Evolutionary conservation across 2,329 filamentous ascomycete species (phyloP).

Genomic region (Leptographium radiaticola): DNA sequence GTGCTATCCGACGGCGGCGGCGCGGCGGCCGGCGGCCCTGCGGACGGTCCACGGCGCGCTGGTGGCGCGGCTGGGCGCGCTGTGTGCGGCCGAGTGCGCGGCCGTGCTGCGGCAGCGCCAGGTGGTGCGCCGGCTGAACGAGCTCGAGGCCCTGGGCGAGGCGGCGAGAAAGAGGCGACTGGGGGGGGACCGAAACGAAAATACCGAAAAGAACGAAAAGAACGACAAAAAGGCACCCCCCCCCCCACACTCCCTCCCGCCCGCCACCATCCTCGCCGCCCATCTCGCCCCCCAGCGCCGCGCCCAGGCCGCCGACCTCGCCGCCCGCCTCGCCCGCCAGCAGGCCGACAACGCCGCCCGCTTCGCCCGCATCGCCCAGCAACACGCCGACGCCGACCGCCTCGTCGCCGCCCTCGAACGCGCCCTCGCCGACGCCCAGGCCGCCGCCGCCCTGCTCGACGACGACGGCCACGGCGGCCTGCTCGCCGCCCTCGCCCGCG

Average conservation of each 20-base stretch:
- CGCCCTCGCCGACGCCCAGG: constrained; percentile 39
- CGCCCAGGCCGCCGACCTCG: constrained; percentile 41
- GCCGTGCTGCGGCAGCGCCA: constrained; percentile 35
- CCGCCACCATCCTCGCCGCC: constrained; percentile 36
- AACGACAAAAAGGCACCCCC: constrained; percentile 17
- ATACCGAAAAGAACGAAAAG: background rate
- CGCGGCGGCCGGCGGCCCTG: constrained; percentile 35
- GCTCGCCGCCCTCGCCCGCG: constrained; percentile 33
- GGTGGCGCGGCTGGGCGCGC: constrained; percentile 38
- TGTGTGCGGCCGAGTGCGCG: constrained; percentile 47
- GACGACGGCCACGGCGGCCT: constrained; percentile 13
- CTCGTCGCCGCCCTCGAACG: constrained; percentile 37
- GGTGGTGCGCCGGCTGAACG: constrained; percentile 45
- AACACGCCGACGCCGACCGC: constrained; percentile 40
- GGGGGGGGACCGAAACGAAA: background rate
- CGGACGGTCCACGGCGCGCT: constrained; percentile 44
- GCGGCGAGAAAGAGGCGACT: constrained; percentile 24
- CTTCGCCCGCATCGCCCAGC: constrained; percentile 34
- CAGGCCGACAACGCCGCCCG: constrained; percentile 42
- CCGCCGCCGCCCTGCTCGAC: constrained; percentile 33
- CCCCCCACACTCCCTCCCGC: constrained; percentile 40
- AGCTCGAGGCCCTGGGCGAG: constrained; percentile 40
- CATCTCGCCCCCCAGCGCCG: constrained; percentile 41
- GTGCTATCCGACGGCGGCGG: constrained; percentile 49
- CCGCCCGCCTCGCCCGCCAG: constrained; percentile 42